Conservation (phyloP, 768 basidiomycete species). For the Leccinum sublutescens region DNA sequence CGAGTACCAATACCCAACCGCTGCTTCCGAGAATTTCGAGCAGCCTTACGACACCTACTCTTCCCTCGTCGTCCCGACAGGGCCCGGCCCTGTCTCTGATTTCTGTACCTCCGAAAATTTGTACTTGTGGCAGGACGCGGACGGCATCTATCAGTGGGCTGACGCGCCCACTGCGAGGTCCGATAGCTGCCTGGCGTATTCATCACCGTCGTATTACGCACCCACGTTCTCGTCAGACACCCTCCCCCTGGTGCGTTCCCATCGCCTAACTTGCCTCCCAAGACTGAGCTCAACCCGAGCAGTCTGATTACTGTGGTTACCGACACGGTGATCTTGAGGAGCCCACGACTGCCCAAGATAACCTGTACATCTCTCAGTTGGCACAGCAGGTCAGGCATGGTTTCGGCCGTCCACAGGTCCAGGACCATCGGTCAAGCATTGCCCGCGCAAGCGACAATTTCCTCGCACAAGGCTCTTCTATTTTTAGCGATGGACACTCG, state of each 20-base stretch:
- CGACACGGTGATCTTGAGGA: slow-evolving; percentile 18
- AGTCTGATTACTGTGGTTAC: slow-evolving; percentile 21
- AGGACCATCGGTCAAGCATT: slow-evolving; percentile 33
- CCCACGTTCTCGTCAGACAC: slow-evolving; percentile 17
- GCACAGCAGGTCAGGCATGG: slow-evolving; percentile 25
- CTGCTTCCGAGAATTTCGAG: slow-evolving; percentile 16
- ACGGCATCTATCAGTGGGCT: slow-evolving; percentile 29
- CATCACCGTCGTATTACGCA: slow-evolving; percentile 14
- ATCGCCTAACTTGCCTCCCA: not conserved
- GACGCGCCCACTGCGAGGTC: slow-evolving; percentile 27
- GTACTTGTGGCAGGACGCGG: slow-evolving; percentile 27
- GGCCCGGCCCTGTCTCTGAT: slow-evolving; percentile 16
- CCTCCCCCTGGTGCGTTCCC: slow-evolving; percentile 18
- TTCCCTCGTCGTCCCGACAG: slow-evolving; percentile 16
- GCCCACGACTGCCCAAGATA: slow-evolving; percentile 14
- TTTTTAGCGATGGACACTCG: slow-evolving; percentile 27
- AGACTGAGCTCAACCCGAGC: slow-evolving; percentile 2
- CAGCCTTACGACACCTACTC: slow-evolving; percentile 24
- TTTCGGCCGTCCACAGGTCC: slow-evolving; percentile 21
- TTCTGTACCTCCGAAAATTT: slow-evolving; percentile 29
- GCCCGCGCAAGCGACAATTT: slow-evolving; percentile 34
- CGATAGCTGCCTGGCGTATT: slow-evolving; percentile 22
- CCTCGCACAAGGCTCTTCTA: slow-evolving; percentile 32
- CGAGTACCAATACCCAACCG: slow-evolving; percentile 16
- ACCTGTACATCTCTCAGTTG: slow-evolving; percentile 20